Conservation (phyloP, 2,329 filamentous ascomycete genomes). For the Monilinia polystroma region DNA sequence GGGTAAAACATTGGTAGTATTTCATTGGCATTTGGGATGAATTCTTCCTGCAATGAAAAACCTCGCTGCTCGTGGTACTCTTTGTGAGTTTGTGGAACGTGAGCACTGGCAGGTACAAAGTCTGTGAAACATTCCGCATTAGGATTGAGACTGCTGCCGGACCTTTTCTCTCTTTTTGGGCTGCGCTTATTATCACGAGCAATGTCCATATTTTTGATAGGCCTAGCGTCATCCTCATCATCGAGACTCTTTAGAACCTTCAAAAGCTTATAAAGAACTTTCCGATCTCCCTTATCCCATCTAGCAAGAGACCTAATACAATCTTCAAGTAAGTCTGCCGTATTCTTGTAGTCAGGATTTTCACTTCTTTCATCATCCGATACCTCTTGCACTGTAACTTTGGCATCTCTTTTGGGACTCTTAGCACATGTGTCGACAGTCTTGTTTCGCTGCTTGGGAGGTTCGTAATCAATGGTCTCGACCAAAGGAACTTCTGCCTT, state of each 20-base stretch:
- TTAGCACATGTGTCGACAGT: neutral
- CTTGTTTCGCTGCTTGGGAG: neutral
- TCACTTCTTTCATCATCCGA: neutral
- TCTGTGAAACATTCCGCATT: slow-evolving; percentile 27
- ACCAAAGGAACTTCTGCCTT: neutral
- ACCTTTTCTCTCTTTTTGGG: neutral
- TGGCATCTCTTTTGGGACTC: neutral
- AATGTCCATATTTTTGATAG: neutral
- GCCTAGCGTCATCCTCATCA: slow-evolving; percentile 9
- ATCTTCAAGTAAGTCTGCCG: slow-evolving; percentile 18
- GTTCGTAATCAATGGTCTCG: neutral
- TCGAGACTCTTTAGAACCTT: slow-evolving; percentile 29
- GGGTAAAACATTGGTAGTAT: slow-evolving; percentile 10
- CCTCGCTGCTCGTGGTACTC: neutral
- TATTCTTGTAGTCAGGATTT: neutral
- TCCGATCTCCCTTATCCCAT: slow-evolving; percentile 29
- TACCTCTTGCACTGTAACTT: neutral
- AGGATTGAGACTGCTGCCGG: slow-evolving; percentile 28
- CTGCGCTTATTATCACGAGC: neutral
- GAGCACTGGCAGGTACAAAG: slow-evolving; percentile 20
- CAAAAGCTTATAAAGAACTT: slow-evolving; percentile 29
- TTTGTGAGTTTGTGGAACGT: slow-evolving; percentile 7
- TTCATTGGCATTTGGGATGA: slow-evolving; percentile 5
- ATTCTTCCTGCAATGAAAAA: slow-evolving; percentile 4
- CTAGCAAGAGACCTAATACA: slow-evolving; percentile 27